phyloP scores from a whole-genome alignment of 2,329 filamentous ascomycete genomes.

The Nemania serpens region DNA sequence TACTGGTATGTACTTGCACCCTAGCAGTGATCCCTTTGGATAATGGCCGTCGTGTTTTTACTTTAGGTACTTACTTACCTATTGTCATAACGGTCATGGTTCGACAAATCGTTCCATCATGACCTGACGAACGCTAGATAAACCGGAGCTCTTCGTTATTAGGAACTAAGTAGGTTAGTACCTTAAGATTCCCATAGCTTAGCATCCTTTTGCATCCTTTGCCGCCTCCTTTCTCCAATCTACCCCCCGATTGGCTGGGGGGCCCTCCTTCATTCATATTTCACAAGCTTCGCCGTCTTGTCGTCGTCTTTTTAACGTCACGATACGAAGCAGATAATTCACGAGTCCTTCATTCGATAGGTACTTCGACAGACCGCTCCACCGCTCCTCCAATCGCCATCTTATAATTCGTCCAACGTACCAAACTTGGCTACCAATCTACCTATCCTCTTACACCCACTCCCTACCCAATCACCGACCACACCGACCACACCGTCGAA shows the following conservation, averaged over 20 bases:
- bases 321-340: neutral
- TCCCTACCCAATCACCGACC: no score
- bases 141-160: neutral
- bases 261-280: neutral
- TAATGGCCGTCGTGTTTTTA: no score
- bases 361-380: neutral
- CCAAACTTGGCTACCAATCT: no score
- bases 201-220: constrained; percentile 8
- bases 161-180: neutral
- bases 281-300: neutral
- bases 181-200: neutral
- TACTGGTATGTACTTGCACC: no score
- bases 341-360: neutral
- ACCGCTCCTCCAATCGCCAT: neutral
- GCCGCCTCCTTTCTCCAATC: neutral
- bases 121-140: constrained; percentile 34
- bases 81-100: constrained; percentile 17
- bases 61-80: no score
- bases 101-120: constrained; percentile 42
- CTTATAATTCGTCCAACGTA: neutral
- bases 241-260: neutral
- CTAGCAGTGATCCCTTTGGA: no score
- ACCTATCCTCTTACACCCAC: no score
- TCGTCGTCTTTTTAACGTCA: neutral
- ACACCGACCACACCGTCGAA: neutral